These are phyloP conservation scores for Emergomyces africanus DNA, from an alignment of 2,329 filamentous ascomycete genomes.

Conservation along the genomic window DNA sequence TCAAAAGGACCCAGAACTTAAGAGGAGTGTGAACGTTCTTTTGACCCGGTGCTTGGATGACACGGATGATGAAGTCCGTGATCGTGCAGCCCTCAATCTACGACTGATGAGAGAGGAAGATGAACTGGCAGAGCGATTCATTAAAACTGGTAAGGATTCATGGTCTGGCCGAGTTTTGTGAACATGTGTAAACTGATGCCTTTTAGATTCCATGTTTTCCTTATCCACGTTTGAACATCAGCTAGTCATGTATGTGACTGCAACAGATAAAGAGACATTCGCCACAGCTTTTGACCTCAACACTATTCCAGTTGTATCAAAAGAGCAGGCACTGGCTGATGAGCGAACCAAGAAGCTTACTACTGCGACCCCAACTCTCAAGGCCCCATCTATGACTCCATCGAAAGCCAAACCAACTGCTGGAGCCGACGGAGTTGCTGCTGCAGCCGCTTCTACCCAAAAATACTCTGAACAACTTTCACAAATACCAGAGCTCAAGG, in stretches of 20 bases:
- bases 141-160: conserved; percentile 69
- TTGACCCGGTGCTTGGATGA: conserved; percentile 91
- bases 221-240: conserved; percentile 93
- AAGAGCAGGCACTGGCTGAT: conserved; percentile 91
- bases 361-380: conserved; percentile 80
- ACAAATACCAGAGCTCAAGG: conserved; percentile 79
- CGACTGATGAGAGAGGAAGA: conserved; percentile 87
- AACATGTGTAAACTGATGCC: background rate
- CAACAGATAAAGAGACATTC: conserved; percentile 77
- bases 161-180: background rate
- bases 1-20: conserved; percentile 92
- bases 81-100: conserved; percentile 85
- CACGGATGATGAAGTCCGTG: conserved; percentile 92
- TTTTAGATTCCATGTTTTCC: conserved; percentile 80
- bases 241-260: conserved; percentile 93
- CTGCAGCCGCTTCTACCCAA: conserved; percentile 67
- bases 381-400: conserved; percentile 72
- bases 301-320: conserved; percentile 81
- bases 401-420: conserved; percentile 55
- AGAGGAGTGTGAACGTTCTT: conserved; percentile 85
- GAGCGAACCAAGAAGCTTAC: conserved; percentile 97
- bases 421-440: conserved; percentile 61
- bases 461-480: conserved; percentile 81
- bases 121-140: conserved; percentile 71
- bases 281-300: conserved; percentile 77